Evolutionary conservation across 2,329 filamentous ascomycete species (phyloP).

Genomic region (Nothophoma quercina): DNA sequence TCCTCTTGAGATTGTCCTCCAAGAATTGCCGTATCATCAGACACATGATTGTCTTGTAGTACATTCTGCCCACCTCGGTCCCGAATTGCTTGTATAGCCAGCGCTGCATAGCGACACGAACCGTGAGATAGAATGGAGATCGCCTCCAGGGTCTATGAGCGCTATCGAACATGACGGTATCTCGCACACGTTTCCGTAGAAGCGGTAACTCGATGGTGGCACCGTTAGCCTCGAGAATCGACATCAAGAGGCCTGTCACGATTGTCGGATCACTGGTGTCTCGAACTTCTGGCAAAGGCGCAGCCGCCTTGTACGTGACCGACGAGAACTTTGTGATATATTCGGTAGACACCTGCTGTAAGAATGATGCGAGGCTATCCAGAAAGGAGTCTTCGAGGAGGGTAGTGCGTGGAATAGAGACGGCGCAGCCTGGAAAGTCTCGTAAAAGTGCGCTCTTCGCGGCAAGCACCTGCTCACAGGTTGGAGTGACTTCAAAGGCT

Average conservation of each 20-base stretch:
- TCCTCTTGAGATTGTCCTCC: conserved; percentile 42
- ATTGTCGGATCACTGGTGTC: conserved; percentile 66
- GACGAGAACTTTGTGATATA: conserved; percentile 63
- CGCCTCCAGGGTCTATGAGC: conserved; percentile 67
- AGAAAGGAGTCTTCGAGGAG: conserved; percentile 57
- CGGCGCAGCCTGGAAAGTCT: conserved; percentile 66
- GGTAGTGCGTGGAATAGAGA: conserved; percentile 53
- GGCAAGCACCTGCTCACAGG: conserved; percentile 61
- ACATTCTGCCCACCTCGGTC: conserved; percentile 52
- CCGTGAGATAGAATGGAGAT: conserved; percentile 67
- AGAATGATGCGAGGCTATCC: conserved; percentile 58
- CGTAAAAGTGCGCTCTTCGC: conserved; percentile 62
- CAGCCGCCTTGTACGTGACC: conserved; percentile 60
- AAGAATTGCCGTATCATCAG: conserved; percentile 58
- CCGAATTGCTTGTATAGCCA: conserved; percentile 56
- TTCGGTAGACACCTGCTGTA: conserved; percentile 65
- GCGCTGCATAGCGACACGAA: conserved; percentile 66
- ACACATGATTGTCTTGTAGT: conserved; percentile 68
- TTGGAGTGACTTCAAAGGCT: conserved; percentile 66
- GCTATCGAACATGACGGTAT: conserved; percentile 65
- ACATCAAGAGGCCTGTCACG: conserved; percentile 67
- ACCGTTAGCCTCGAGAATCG: conserved; percentile 65
- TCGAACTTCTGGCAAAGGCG: conserved; percentile 60
- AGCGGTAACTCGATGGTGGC: conserved; percentile 41
- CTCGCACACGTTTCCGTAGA: conserved; percentile 66